Conservation (phyloP, 768 basidiomycete species). For the Amanita molliuscula region DNA sequence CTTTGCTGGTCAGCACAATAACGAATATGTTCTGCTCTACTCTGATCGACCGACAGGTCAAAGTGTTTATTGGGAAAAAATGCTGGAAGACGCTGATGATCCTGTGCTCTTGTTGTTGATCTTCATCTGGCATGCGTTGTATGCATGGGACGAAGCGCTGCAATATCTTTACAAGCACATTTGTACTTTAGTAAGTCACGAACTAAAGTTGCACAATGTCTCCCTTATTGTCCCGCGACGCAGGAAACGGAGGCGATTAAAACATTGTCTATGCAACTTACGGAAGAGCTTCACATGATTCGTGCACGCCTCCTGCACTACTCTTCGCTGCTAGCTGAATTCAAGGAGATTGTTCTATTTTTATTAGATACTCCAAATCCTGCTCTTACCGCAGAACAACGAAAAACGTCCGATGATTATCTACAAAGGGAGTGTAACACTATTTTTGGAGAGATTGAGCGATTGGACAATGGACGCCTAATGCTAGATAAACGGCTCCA, state of each 20-base stretch:
- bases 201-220: background rate
- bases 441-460: conserved; percentile 36
- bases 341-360: conserved; percentile 41
- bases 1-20: conserved; percentile 25
- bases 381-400: conserved; percentile 28
- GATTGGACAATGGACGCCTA: conserved; percentile 28
- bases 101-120: conserved; percentile 46
- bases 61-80: conserved; percentile 37
- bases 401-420: conserved; percentile 18
- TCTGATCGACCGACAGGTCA: conserved; percentile 17
- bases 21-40: background rate
- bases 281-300: conserved; percentile 45
- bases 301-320: conserved; percentile 53
- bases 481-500: conserved; percentile 35
- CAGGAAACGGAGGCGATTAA: conserved; percentile 41
- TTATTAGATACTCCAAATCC: conserved; percentile 41
- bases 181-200: conserved; percentile 29
- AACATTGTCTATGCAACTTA: conserved; percentile 32
- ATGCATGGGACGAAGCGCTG: conserved; percentile 52
- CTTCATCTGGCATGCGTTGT: conserved; percentile 49
- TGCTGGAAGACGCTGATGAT: conserved; percentile 31
- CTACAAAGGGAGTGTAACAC: conserved; percentile 36
- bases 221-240: background rate
- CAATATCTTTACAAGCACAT: conserved; percentile 44
- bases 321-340: conserved; percentile 42